These are phyloP conservation scores for Phanerochaete sordida DNA, from an alignment of 768 basidiomycete species.

Conservation along the genomic window DNA sequence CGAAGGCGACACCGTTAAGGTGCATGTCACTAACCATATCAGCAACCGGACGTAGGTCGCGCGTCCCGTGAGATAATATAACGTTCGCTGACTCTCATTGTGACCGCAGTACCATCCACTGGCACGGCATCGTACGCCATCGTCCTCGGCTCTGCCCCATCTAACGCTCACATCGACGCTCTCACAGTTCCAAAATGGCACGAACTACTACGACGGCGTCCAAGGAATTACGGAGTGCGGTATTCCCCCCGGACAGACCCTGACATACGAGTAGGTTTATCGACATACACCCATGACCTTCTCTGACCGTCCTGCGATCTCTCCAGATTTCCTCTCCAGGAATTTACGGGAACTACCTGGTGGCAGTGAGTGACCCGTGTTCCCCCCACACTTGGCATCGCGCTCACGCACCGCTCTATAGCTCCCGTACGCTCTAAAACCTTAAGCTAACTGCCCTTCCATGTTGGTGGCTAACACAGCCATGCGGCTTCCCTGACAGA, in stretches of 20 bases:
- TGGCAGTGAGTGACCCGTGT: constrained; percentile 36
- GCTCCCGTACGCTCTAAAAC: background rate
- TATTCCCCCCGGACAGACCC: constrained; percentile 46
- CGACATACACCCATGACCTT: background rate
- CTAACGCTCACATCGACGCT: background rate
- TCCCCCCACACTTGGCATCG: background rate
- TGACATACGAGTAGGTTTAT: constrained; percentile 31
- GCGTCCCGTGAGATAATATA: background rate
- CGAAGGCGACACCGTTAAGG: constrained; percentile 32
- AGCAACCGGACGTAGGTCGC: constrained; percentile 27
- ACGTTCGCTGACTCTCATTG: background rate
- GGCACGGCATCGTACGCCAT: constrained; percentile 29
- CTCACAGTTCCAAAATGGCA: constrained; percentile 39
- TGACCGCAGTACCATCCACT: constrained; percentile 28
- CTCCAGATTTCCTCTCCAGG: constrained; percentile 36
- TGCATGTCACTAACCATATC: constrained; percentile 33
- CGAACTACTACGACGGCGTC: constrained; percentile 47
- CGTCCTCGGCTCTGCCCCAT: background rate
- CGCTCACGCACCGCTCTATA: background rate
- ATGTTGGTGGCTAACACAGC: no score
- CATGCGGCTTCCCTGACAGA: no score
- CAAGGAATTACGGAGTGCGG: constrained; percentile 47
- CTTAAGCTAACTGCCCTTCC: background rate
- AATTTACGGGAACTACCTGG: constrained; percentile 46
- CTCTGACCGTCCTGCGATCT: background rate